Base-by-base conservation (phyloP, 768 basidiomycete species). In the Floccularia luteovirens region DNA sequence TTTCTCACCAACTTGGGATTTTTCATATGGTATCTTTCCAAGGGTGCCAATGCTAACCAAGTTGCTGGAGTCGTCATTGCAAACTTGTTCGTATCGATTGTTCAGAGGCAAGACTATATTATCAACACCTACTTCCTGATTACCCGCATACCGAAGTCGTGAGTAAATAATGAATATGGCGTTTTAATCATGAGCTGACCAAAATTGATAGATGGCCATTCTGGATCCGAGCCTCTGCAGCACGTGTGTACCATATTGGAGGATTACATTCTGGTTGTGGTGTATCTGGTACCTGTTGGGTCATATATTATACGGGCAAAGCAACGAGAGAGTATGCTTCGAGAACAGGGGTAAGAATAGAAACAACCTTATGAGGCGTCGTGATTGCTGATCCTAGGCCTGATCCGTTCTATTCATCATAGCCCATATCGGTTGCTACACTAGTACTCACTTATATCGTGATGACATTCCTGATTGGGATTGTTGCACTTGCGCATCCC, bases 231-330 rank as follows among this genome's bases (percentile, higher is more conserved):
- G 61, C 67, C 10, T 50, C 63, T 20, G 58, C 66, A 22, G 74
- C 73, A 5, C 64, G 70, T 35, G 70, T 76, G 1, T 77, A 72
- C 44, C 69, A 72, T 43, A 73, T 73, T 43, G 75, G 74, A 24
- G 75, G 75, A 47, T 69, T 70, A 7, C 75, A 77, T 48, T 72
- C 70, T 38, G 74, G 74, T 10, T 61, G 66, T 38, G 74, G 69
- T 1, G 61, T 69, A 6, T 69, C 74, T n/a, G 72, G 70, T 1
- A 59, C 71, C 2, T 61, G 74, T 4, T 76, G 74, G 74, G 61
- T 72, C 43, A 61, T 74, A 41, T 60, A 69, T 25, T 77, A 73
- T 53, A 62, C 67, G 11, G 67, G 55, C 2, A 59, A 70, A 55
- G 39, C 68, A 55, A 55, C 66, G 42, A 52, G 62, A 54, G 61